These are phyloP conservation scores for Calonectria pteridis DNA, from an alignment of 2,329 filamentous ascomycete species.

Conservation along the genomic window DNA sequence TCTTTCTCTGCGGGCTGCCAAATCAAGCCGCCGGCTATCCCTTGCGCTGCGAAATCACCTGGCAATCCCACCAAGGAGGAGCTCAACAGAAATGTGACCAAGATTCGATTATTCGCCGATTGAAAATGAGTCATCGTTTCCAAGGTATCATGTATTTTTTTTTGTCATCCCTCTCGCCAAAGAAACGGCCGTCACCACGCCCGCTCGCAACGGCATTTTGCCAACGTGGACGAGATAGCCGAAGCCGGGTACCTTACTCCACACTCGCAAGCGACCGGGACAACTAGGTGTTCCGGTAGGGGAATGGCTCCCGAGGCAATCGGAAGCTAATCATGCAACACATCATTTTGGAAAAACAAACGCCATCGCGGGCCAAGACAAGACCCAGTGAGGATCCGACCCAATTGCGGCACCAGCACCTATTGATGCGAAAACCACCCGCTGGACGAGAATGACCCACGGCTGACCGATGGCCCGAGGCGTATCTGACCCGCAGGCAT, in stretches of 20 bases:
- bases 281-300: not conserved
- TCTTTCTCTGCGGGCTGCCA: not conserved
- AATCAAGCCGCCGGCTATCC: not conserved
- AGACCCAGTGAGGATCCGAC: slow-evolving; percentile 31
- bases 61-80: not conserved
- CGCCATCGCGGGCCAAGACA: slow-evolving; percentile 44
- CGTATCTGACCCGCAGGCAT: not conserved
- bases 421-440: slow-evolving; percentile 10
- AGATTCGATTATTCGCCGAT: not conserved
- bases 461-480: slow-evolving; percentile 31
- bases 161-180: not conserved
- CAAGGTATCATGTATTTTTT: not conserved
- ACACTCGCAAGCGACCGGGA: not conserved
- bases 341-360: slow-evolving; percentile 39
- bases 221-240: not conserved
- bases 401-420: slow-evolving; percentile 27
- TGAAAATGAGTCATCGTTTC: not conserved
- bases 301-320: slow-evolving; percentile 18
- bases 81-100: not conserved
- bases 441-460: slow-evolving; percentile 17
- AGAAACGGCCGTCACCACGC: not conserved
- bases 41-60: not conserved
- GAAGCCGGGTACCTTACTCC: slow-evolving; percentile 17
- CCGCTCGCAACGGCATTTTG: not conserved
- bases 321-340: slow-evolving; percentile 25